These are phyloP conservation scores for Podochytrium sp. DNA, from an alignment of 192 early-diverging fungal genomes.

Conservation along the genomic window DNA sequence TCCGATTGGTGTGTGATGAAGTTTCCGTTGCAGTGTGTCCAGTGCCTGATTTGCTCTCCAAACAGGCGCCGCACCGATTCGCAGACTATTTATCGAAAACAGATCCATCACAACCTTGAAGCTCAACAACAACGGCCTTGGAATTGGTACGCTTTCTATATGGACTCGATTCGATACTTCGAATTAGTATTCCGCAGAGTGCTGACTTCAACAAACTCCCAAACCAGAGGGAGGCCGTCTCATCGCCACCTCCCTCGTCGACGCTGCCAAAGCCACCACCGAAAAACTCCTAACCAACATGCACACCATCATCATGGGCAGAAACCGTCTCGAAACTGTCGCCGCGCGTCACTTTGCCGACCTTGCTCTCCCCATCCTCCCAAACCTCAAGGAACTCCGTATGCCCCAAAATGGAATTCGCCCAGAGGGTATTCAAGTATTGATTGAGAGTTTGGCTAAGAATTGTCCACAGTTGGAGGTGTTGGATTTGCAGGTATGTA, in stretches of 20 bases:
- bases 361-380: slow-evolving; percentile 79
- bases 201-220: background rate
- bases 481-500: slow-evolving; percentile 67
- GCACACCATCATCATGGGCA: slow-evolving; percentile 83
- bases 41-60: background rate
- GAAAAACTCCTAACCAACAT: slow-evolving; percentile 58
- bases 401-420: slow-evolving; percentile 99
- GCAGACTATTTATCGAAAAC: slow-evolving; percentile 82
- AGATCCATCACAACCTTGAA: slow-evolving; percentile 80
- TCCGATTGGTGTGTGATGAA: slow-evolving; percentile 53
- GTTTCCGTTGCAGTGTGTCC: background rate
- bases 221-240: slow-evolving; percentile 79
- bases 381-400: slow-evolving; percentile 76
- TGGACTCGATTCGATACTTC: background rate
- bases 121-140: slow-evolving; percentile 97
- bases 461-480: slow-evolving; percentile 67
- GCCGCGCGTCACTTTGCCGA: slow-evolving; percentile 72
- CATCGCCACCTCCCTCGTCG: slow-evolving; percentile 82
- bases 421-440: slow-evolving; percentile 84
- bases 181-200: background rate
- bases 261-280: slow-evolving; percentile 66
- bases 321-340: slow-evolving; percentile 91
- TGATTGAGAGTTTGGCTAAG: slow-evolving; percentile 67
- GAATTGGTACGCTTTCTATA: slow-evolving; percentile 53
- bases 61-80: slow-evolving; percentile 87